phyloP scores from a whole-genome alignment of 1,284 basidiomycete species.

The Cutaneotrichosporon sp. region DNA sequence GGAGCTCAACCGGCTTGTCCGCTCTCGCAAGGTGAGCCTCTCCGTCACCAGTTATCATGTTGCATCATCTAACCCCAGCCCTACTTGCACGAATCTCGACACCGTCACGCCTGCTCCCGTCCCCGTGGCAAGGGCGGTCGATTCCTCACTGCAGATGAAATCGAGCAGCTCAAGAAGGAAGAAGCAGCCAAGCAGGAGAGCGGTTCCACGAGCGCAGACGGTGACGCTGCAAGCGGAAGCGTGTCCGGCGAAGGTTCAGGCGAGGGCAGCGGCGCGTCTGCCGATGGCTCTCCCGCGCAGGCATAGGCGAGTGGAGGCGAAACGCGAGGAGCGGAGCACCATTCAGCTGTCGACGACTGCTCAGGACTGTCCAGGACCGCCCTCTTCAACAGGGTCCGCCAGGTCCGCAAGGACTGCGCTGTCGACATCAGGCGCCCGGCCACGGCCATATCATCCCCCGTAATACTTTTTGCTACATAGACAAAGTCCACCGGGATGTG shows the following conservation, averaged over 20 bases:
- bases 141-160: slow-evolving; percentile 92
- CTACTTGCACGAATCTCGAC: slow-evolving; percentile 93
- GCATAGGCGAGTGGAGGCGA: not conserved
- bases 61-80: slow-evolving; percentile 58
- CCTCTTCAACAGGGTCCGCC: too few relatives aligned
- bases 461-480: too few relatives aligned
- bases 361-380: too few relatives aligned
- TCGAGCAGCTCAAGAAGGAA: slow-evolving; percentile 51
- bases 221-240: slow-evolving; percentile 1
- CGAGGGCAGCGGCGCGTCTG: not conserved
- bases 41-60: too few relatives aligned
- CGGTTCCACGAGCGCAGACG: not conserved
- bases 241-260: not conserved
- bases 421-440: too few relatives aligned
- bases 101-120: slow-evolving; percentile 95
- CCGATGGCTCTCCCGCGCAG: not conserved
- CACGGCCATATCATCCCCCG: too few relatives aligned
- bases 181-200: slow-evolving; percentile 29
- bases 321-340: too few relatives aligned
- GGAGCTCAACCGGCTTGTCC: slow-evolving; percentile 83
- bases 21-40: slow-evolving; percentile 73
- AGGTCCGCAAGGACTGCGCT: too few relatives aligned
- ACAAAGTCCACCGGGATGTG: slow-evolving; percentile 13
- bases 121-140: slow-evolving; percentile 94
- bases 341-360: too few relatives aligned